These are phyloP conservation scores for Leccinum variicolor DNA, from an alignment of 768 basidiomycete genomes.

Conservation along the genomic window DNA sequence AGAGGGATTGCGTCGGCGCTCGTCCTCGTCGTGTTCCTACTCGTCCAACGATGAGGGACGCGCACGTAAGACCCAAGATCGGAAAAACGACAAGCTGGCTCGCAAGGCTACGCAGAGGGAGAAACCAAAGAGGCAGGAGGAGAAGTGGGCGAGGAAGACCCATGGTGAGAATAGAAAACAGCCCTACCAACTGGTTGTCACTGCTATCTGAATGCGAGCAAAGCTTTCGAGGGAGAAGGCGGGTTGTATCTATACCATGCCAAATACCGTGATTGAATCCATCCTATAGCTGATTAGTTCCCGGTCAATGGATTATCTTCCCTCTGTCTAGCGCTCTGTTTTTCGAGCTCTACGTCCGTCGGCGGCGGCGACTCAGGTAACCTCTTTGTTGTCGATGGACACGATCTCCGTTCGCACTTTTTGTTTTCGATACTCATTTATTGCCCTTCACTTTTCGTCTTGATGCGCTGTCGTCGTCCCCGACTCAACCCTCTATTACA, in stretches of 20 bases:
- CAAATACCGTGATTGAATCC: too few relatives aligned
- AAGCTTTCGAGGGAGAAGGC: not conserved
- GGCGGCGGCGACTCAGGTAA: too few relatives aligned
- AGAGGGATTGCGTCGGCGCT: slow-evolving; percentile 7
- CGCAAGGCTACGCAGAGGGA: not conserved
- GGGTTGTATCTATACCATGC: too few relatives aligned
- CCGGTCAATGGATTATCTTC: too few relatives aligned
- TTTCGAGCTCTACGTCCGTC: too few relatives aligned
- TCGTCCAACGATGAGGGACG: not conserved
- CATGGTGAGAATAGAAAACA: slow-evolving; percentile 7
- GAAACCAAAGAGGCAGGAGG: slow-evolving; percentile 1
- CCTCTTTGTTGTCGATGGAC: too few relatives aligned
- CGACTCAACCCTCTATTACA: too few relatives aligned
- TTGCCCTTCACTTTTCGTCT: too few relatives aligned
- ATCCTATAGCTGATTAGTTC: too few relatives aligned
- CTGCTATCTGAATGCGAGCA: not conserved
- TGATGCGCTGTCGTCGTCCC: not conserved
- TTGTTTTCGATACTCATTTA: too few relatives aligned
- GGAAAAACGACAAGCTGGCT: not conserved
- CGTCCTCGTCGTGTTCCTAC: not conserved
- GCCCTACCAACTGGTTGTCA: slow-evolving; percentile 25
- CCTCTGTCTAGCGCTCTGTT: too few relatives aligned
- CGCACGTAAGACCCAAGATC: not conserved
- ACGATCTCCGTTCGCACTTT: too few relatives aligned
- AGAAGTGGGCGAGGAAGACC: slow-evolving; percentile 16